Conservation (phyloP, 2,329 filamentous ascomycete genomes). For the Malbranchea zuffiana region DNA sequence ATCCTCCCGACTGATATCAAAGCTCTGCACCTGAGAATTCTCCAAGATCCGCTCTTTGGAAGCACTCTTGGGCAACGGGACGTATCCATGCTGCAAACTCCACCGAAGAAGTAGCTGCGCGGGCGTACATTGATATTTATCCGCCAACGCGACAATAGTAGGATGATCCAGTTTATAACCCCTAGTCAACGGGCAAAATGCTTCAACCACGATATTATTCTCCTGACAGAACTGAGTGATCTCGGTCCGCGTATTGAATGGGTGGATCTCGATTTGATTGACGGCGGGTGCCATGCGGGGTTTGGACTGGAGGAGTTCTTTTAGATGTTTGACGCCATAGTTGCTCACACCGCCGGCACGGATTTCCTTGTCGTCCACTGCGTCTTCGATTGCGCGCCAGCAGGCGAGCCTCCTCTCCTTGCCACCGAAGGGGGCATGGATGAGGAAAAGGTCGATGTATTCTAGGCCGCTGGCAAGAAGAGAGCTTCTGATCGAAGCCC, state of each 20-base stretch:
- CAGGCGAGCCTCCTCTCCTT: slow-evolving; percentile 35
- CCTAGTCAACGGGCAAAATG: slow-evolving; percentile 67
- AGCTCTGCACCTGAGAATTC: slow-evolving; percentile 50
- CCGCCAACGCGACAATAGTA: slow-evolving; percentile 49
- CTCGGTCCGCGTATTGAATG: slow-evolving; percentile 53
- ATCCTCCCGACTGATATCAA: slow-evolving; percentile 15
- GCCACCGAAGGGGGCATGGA: slow-evolving; percentile 43
- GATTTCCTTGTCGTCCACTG: slow-evolving; percentile 49
- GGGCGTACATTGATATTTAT: slow-evolving; percentile 58
- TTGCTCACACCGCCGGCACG: slow-evolving; percentile 68
- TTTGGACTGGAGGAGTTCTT: slow-evolving; percentile 35
- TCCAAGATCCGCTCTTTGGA: slow-evolving; percentile 51
- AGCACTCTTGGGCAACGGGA: slow-evolving; percentile 63
- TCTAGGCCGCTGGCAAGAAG: slow-evolving; percentile 55
- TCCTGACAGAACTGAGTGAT: slow-evolving; percentile 57
- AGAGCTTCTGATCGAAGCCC: slow-evolving; percentile 46
- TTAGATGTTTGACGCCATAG: slow-evolving; percentile 46
- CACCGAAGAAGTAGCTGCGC: slow-evolving; percentile 68
- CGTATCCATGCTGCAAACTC: slow-evolving; percentile 63
- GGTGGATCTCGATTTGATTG: slow-evolving; percentile 37
- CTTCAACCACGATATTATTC: slow-evolving; percentile 60
- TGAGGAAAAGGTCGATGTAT: slow-evolving; percentile 59
- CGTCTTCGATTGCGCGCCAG: slow-evolving; percentile 57
- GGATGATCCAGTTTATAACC: slow-evolving; percentile 60
- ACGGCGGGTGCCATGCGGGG: slow-evolving; percentile 33